These are phyloP conservation scores for Penicillium sp. DNA, from an alignment of 2,329 filamentous ascomycete species.

Conservation along the genomic window DNA sequence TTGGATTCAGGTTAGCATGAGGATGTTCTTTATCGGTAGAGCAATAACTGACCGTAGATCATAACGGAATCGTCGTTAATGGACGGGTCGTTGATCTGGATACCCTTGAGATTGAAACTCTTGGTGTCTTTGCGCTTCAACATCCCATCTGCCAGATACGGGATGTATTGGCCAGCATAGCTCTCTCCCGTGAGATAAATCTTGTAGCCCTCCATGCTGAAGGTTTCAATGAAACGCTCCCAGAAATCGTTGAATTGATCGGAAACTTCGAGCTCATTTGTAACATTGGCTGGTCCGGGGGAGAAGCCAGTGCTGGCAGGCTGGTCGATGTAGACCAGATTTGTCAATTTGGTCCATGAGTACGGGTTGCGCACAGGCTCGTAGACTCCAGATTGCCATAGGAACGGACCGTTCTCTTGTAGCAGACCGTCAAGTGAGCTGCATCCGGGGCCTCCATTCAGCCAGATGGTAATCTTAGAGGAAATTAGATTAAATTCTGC, in stretches of 20 bases:
- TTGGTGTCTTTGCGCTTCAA: slow-evolving; percentile 63
- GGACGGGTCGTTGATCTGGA: slow-evolving; percentile 71
- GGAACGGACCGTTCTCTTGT: slow-evolving; percentile 72
- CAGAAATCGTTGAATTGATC: slow-evolving; percentile 74
- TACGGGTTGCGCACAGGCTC: slow-evolving; percentile 65
- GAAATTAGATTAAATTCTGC: neutral
- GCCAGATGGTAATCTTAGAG: slow-evolving; percentile 35
- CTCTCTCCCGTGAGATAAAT: slow-evolving; percentile 73
- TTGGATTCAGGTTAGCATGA: neutral
- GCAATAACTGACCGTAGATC: slow-evolving; percentile 41
- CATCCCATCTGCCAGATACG: slow-evolving; percentile 72
- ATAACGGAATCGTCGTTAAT: slow-evolving; percentile 53
- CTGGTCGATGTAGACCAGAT: slow-evolving; percentile 61
- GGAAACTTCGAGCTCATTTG: slow-evolving; percentile 65
- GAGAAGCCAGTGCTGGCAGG: slow-evolving; percentile 65
- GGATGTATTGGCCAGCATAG: slow-evolving; percentile 66
- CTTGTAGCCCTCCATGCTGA: slow-evolving; percentile 64
- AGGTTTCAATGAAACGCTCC: slow-evolving; percentile 70
- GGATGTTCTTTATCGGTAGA: neutral
- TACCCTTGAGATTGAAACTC: slow-evolving; percentile 66
- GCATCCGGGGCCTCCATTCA: slow-evolving; percentile 55
- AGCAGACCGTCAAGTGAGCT: slow-evolving; percentile 65
- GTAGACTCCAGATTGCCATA: slow-evolving; percentile 67
- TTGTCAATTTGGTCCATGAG: slow-evolving; percentile 70
- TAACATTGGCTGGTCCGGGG: slow-evolving; percentile 62